Base-by-base conservation (phyloP, 169 alveolate species). In the Cryptosporidium sp. region DNA sequence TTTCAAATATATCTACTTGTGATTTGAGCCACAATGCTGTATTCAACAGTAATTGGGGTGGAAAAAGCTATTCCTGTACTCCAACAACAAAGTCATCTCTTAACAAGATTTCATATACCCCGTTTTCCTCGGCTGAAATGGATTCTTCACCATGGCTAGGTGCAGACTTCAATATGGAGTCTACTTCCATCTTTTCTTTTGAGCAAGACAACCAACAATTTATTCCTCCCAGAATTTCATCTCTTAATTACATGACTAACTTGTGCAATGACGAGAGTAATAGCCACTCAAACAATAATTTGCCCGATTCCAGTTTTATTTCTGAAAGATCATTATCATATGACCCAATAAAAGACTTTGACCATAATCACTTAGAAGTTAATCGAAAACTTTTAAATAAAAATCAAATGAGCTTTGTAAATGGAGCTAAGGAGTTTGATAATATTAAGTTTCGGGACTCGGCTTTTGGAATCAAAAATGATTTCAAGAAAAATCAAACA, bases 81-180 rank as follows among this genome's bases (percentile, higher is more conserved):
- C 75, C 89, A 12, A 61, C 89, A 37, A 75, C 73, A 41, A 80
- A 61, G 18, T 14, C 68, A 14, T 65, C 89, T n/a, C 50, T 65
- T 14, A 59, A 59, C 48, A 62, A 62, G 26, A 31, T 65, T 14
- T 61, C 89, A 80, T 26, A 26, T 59, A 80, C 89, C 21, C 89
- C 89, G 8, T 59, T 80, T 59, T 62, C 89, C 10, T 23, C 74
- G 1, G 62, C 69, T 41, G 89, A 80, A 29, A 39, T 80, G 21
- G 89, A 80, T 12, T 80, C 80, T 18, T 80, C 89, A 3, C 80
- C 89, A 23, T 80, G 89, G 89, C 6, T 80, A 21, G n/a, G 43
- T 23, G 9, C 31, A 9, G 89, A 80, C 21, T 31, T 12, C 9
- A 80, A 41, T 26, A 48, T 45, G 21, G 67, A 45, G 7, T 23